Percentiles rank a stretch among this genome's conserved stretches.
Evolutionary conservation across 257 asterid genomes (phyloP).

Genomic region (Pogostemon cablin): DNA sequence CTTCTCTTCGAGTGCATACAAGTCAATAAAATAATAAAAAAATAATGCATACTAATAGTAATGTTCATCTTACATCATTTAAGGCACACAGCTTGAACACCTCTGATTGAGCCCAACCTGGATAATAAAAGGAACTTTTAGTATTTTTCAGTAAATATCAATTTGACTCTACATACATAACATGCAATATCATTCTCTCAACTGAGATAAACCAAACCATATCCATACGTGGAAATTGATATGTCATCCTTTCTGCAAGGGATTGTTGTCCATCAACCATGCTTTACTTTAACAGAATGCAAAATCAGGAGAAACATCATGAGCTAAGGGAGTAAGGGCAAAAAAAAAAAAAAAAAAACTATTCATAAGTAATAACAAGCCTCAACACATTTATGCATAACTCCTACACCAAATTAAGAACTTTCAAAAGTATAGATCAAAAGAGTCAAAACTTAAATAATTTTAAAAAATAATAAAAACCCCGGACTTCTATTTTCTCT

Average conservation of each 20-base stretch:
- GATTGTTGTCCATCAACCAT: not conserved
- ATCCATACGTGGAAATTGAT: constrained; percentile 9
- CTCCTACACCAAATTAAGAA: constrained; percentile 5
- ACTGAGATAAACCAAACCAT: not conserved
- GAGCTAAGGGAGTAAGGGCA: not conserved
- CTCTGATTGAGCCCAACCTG: constrained; percentile 38
- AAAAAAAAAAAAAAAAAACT: not conserved
- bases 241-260: not conserved
- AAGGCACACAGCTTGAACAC: constrained; percentile 47
- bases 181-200: not conserved
- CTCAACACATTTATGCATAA: not conserved
- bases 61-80: constrained; percentile 40
- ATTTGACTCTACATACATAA: constrained; percentile 18
- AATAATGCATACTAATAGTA: not conserved
- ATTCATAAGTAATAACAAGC: not conserved
- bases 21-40: not conserved
- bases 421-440: not conserved
- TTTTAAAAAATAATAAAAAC: too few species aligned
- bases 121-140: constrained; percentile 15
- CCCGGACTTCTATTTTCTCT: too few species aligned
- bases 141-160: constrained; percentile 11
- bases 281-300: not conserved
- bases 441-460: not conserved
- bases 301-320: not conserved
- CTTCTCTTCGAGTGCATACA: constrained; percentile 3